Conservation (phyloP, 805 yeast genomes). For the Wickerhamomyces hampshirensis region DNA sequence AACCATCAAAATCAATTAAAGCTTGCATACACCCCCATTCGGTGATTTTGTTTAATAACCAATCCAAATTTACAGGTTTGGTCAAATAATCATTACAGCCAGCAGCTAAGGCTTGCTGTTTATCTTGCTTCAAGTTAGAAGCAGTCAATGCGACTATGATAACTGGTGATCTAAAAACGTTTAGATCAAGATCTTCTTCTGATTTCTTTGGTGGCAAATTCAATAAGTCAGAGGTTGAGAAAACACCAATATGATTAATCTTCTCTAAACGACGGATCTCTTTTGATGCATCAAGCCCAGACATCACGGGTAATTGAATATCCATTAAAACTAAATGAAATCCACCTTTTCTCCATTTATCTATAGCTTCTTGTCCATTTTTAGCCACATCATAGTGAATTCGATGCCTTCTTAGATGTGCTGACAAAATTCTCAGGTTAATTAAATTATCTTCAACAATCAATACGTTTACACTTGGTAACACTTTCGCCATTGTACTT, state of each 20-base stretch:
- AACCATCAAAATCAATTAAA: conserved; percentile 88
- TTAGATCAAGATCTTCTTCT: conserved; percentile 54
- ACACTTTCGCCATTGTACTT: conserved; percentile 48
- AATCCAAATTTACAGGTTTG: conserved; percentile 89
- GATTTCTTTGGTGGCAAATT: conserved; percentile 24
- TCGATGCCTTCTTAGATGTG: conserved; percentile 79
- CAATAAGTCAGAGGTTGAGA: conserved; percentile 22
- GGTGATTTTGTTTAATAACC: conserved; percentile 90
- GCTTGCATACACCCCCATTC: conserved; percentile 99
- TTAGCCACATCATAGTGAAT: conserved; percentile 84
- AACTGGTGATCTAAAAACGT: conserved; percentile 85
- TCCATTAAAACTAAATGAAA: conserved; percentile 95
- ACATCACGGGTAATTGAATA: conserved; percentile 91
- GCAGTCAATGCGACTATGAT: conserved; percentile 97
- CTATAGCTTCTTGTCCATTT: conserved; percentile 93
- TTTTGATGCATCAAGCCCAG: conserved; percentile 92
- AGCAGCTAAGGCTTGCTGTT: conserved; percentile 87
- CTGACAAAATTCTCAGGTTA: conserved; percentile 86
- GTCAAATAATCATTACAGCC: conserved; percentile 97
- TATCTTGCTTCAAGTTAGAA: conserved; percentile 76
- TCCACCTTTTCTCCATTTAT: conserved; percentile 92
- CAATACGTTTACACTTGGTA: conserved; percentile 84
- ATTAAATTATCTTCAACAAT: conserved; percentile 96
- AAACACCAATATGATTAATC: conserved; percentile 66
- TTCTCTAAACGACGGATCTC: conserved; percentile 84